phyloP scores from a whole-genome alignment of 1,284 basidiomycete genomes.

The Melampsora larici-populina region DNA sequence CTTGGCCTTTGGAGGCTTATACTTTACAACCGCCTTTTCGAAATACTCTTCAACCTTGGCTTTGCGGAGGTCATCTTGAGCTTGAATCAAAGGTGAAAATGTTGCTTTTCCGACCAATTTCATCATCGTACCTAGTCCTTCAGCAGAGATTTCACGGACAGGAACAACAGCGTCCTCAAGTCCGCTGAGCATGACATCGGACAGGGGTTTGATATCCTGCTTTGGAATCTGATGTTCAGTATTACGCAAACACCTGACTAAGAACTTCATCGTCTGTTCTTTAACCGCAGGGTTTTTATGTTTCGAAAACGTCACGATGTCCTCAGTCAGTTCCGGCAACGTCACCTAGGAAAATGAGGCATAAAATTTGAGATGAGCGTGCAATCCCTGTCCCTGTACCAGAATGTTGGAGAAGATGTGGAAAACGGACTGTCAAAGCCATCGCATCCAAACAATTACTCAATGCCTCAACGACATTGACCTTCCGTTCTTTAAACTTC shows the following conservation, averaged over 20 bases:
- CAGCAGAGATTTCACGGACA: slow-evolving; percentile 83
- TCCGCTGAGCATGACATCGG: slow-evolving; percentile 71
- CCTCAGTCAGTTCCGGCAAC: slow-evolving; percentile 77
- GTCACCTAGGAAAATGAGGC: slow-evolving; percentile 61
- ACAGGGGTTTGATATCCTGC: slow-evolving; percentile 76
- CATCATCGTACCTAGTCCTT: slow-evolving; percentile 85
- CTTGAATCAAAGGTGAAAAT: slow-evolving; percentile 81
- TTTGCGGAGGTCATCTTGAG: slow-evolving; percentile 82
- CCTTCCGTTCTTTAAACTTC: slow-evolving; percentile 90
- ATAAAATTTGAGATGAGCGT: slow-evolving; percentile 44
- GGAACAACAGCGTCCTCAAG: slow-evolving; percentile 87
- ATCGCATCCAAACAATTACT: slow-evolving; percentile 83
- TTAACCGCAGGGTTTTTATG: slow-evolving; percentile 98
- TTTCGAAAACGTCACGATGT: slow-evolving; percentile 71
- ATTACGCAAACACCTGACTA: slow-evolving; percentile 70
- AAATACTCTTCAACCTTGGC: slow-evolving; percentile 90
- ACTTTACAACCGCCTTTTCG: slow-evolving; percentile 80
- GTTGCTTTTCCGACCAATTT: slow-evolving; percentile 95
- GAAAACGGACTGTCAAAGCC: slow-evolving; percentile 68
- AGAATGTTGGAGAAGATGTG: slow-evolving; percentile 2
- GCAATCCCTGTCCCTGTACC: slow-evolving; percentile 30
- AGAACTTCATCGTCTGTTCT: slow-evolving; percentile 84
- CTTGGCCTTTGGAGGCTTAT: slow-evolving; percentile 65
- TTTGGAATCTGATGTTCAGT: slow-evolving; percentile 66
- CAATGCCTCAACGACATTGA: slow-evolving; percentile 81